A percentile compares a stretch with the other conserved stretches of the same genome.
phyloP scores from a whole-genome alignment of 352 stramenopile species.

The Globisporangium recalcitrans region DNA sequence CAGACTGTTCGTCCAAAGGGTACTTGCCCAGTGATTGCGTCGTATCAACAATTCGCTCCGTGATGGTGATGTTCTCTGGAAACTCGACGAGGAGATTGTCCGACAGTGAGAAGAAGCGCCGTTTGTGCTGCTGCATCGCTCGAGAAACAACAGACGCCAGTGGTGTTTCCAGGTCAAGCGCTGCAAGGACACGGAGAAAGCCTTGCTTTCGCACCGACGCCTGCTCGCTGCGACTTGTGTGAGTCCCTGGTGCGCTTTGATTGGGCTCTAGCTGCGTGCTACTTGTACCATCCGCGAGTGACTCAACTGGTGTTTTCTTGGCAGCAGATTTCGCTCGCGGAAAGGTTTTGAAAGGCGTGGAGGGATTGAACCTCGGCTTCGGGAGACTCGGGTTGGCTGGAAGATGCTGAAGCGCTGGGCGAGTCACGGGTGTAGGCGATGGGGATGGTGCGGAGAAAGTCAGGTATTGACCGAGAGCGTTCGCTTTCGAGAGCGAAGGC shows the following conservation, averaged over 20 bases:
- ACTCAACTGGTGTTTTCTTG: not conserved
- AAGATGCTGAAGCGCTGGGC: not conserved
- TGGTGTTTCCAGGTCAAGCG: not conserved
- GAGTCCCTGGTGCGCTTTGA: too few relatives aligned
- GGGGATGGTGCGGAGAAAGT: not conserved
- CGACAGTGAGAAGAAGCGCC: constrained; percentile 31
- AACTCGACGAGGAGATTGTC: constrained; percentile 31
- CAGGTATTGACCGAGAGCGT: constrained; percentile 36
- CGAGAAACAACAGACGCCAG: constrained; percentile 17
- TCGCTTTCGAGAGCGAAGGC: constrained; percentile 25
- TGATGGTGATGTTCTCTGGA: constrained; percentile 25
- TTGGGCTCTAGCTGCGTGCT: not conserved
- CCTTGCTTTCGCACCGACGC: constrained; percentile 32
- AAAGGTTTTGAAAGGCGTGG: constrained; percentile 6
- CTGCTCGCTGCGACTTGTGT: not conserved
- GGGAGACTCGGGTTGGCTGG: not conserved
- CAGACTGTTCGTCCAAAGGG: constrained; percentile 13
- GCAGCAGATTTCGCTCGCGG: not conserved
- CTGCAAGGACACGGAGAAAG: constrained; percentile 22
- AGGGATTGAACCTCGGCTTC: not conserved
- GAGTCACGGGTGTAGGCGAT: not conserved
- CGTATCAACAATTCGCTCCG: constrained; percentile 12
- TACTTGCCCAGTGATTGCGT: constrained; percentile 16
- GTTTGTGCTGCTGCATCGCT: constrained; percentile 17
- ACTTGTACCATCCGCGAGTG: not conserved